Base-by-base conservation (phyloP, 78 protist genomes). In the Planoprotostelium fungivorum region DNA sequence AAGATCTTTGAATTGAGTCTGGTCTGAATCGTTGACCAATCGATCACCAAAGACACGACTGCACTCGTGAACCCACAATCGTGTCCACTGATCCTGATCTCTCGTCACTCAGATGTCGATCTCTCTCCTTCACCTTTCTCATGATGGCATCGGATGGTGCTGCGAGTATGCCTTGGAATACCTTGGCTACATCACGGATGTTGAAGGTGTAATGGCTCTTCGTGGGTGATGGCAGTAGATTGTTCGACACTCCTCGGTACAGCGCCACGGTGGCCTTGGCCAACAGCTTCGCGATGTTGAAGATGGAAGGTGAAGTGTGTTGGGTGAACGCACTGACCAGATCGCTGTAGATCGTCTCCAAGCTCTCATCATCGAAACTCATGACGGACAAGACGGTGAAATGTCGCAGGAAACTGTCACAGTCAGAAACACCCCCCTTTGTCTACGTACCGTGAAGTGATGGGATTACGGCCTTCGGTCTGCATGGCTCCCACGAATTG, bases 31-130 rank as follows among this genome's bases (percentile, higher is more conserved):
- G 1, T 85, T 38, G 34, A 98, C 98, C 5, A 99, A 94, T 63
- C 99, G 96, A 89, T 99, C 99, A 35, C 88, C 93, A 96, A 99
- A 99, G 37, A 99, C 89, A 35, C 99, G 97, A 35, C 97, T 91
- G 85, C 96, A 99, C 89, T 99, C 99, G 90, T 99, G 99, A 34
- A 94, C 97, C 94, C 96, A 96, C 36, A 98, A 94, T 31, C 98
- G 84, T 83, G 97, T 97, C 28, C 96, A 89, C n/a, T 88, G 95
- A 10, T 97, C 97, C 36, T 90, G 28, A 0, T 5, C 73, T 25
- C 16, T 25, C 73, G 16, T 51, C 73, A 51, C 5, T 51, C n/a
- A n/a, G n/a, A n/a, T n/a, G n/a, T n/a, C n/a, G n/a, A n/a, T n/a
- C n/a, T n/a, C 73, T 51, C 16, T 51, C 16, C 73, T 25, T 51